phyloP scores from a whole-genome alignment of 2,329 filamentous ascomycete species.

The Hypoxylon sp. region DNA sequence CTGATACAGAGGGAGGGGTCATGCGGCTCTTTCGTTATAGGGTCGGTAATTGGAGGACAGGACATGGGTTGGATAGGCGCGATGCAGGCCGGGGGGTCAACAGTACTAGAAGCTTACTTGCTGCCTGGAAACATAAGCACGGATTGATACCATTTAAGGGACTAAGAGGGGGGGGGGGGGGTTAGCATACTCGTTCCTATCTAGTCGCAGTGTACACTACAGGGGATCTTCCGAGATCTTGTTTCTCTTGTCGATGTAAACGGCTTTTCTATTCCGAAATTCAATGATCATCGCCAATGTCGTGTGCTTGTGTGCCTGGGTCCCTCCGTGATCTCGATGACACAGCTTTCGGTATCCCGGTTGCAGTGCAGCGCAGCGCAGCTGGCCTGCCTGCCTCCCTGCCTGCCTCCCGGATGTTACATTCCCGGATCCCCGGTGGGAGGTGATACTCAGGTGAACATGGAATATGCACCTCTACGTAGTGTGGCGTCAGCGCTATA shows the following conservation, averaged over 20 bases:
- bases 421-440: conserved; percentile 29
- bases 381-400: background rate
- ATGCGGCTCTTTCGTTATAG: conserved; percentile 3
- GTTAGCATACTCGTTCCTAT: background rate
- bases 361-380: conserved; percentile 12
- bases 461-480: conserved; percentile 16
- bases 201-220: conserved; percentile 31
- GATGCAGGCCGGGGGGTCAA: conserved; percentile 13
- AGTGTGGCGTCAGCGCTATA: conserved; percentile 2
- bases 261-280: conserved; percentile 19
- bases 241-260: conserved; percentile 28
- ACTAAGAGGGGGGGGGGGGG: too few relatives aligned
- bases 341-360: background rate
- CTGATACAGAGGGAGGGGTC: conserved; percentile 6
- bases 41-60: conserved; percentile 19
- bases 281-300: conserved; percentile 23
- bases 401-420: conserved; percentile 19
- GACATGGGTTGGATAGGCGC: conserved; percentile 9
- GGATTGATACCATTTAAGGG: conserved; percentile 38
- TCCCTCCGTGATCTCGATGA: background rate
- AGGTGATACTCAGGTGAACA: conserved; percentile 18
- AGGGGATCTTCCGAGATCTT: conserved; percentile 22
- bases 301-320: background rate
- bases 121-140: background rate
- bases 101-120: background rate